phyloP scores from a whole-genome alignment of 1,139 yeast genomes.

The Suhomyces taliae region DNA sequence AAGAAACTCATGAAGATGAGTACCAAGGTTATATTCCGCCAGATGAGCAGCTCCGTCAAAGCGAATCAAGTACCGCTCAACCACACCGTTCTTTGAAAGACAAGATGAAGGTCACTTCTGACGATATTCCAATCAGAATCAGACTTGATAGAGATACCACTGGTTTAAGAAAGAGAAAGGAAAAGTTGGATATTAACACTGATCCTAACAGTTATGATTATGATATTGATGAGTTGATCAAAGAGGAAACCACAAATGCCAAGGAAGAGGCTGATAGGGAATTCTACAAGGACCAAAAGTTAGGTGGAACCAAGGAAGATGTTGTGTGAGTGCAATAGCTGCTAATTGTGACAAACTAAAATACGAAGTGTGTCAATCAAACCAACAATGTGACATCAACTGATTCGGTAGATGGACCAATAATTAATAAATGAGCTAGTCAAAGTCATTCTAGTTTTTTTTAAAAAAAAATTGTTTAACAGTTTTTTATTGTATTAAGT shows the following conservation, averaged over 20 bases:
- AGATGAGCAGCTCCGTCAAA: slow-evolving; percentile 31
- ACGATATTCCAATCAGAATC: slow-evolving; percentile 40
- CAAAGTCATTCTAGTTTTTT: no score
- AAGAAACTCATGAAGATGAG: slow-evolving; percentile 6
- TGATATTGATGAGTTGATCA: slow-evolving; percentile 52
- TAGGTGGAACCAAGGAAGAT: slow-evolving; percentile 34
- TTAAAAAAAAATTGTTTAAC: no score
- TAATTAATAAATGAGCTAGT: no score
- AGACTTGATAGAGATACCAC: slow-evolving; percentile 18
- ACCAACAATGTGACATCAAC: no score
- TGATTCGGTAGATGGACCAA: no score
- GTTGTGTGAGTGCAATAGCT: slow-evolving; percentile 21
- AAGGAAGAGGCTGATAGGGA: slow-evolving; percentile 22
- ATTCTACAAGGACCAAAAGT: slow-evolving; percentile 25
- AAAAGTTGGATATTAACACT: slow-evolving; percentile 18
- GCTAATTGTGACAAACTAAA: background rate
- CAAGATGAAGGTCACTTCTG: slow-evolving; percentile 34
- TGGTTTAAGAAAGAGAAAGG: slow-evolving; percentile 15
- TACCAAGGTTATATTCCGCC: slow-evolving; percentile 42
- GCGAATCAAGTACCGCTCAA: background rate
- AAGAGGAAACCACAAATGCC: slow-evolving; percentile 21
- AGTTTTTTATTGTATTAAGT: no score
- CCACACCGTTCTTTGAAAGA: slow-evolving; percentile 25
- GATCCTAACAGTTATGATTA: slow-evolving; percentile 45
- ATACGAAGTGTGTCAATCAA: no score